Percentiles rank a stretch among this genome's conserved stretches.
phyloP scores from a whole-genome alignment of 306 rosid genomes.

The Cicer pinnatifidum region DNA sequence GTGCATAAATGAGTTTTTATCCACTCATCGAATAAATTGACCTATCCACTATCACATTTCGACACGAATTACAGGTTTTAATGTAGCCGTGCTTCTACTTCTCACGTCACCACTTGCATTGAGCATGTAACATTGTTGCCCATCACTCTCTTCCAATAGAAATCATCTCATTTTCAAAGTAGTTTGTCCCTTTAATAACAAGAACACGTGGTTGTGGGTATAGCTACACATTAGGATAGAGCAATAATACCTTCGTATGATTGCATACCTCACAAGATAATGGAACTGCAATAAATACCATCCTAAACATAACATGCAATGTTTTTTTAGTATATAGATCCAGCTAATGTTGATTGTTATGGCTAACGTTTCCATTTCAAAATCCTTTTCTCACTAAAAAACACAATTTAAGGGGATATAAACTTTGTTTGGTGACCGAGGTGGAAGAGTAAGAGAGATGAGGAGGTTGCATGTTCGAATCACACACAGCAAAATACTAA shows the following conservation, averaged over 20 bases:
- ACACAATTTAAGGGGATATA: too few species aligned
- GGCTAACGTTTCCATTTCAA: not conserved
- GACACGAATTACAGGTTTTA: not conserved
- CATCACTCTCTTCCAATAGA: slow-evolving; percentile 60
- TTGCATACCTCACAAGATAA: not conserved
- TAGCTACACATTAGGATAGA: not conserved
- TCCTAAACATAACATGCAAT: slow-evolving; percentile 10
- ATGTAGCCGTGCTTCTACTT: not conserved
- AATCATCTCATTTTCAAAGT: slow-evolving; percentile 73
- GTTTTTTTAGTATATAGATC: not conserved
- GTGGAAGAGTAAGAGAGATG: too few species aligned
- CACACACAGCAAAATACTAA: too few species aligned
- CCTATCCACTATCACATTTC: not conserved
- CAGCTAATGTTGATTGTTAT: not conserved
- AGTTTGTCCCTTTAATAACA: too few species aligned
- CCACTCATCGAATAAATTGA: not conserved
- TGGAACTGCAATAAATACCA: slow-evolving; percentile 18
- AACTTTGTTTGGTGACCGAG: too few species aligned
- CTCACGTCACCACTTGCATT: slow-evolving; percentile 60
- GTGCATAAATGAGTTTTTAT: not conserved
- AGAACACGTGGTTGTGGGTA: not conserved
- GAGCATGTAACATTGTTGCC: slow-evolving; percentile 52
- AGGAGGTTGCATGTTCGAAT: too few species aligned
- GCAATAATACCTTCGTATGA: not conserved
- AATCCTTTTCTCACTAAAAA: not conserved